Percentiles rank a stretch among this genome's conserved stretches.
Conservation (phyloP, 2,329 filamentous ascomycete genomes). For the Pseudocercospora eumusae region DNA sequence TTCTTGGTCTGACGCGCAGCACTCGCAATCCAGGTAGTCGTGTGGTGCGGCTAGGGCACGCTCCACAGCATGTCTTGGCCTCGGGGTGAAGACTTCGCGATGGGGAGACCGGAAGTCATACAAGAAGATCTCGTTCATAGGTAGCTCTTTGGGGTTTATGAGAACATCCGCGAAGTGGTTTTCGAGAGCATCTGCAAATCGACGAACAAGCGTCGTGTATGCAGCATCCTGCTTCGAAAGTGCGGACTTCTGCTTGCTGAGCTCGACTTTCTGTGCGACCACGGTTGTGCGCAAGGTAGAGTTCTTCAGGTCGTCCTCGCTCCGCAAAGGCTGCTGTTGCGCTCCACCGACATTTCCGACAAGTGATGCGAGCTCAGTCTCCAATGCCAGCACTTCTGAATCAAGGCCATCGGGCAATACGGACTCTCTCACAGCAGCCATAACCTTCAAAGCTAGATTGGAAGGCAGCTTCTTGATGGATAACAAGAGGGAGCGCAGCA, state of each 20-base stretch:
- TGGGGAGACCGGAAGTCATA: constrained; percentile 72
- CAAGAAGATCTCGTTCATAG: constrained; percentile 72
- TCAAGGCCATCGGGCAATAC: constrained; percentile 3
- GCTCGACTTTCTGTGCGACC: constrained; percentile 76
- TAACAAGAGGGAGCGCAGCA: constrained; percentile 58
- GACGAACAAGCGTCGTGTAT: constrained; percentile 67
- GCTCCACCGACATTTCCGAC: constrained; percentile 22
- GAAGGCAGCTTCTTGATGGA: constrained; percentile 63
- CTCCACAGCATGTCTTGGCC: constrained; percentile 69
- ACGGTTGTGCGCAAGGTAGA: constrained; percentile 74
- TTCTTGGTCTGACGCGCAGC: constrained; percentile 55
- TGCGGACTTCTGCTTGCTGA: constrained; percentile 71
- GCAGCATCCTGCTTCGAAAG: constrained; percentile 70
- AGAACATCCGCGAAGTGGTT: constrained; percentile 51
- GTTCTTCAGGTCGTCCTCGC: constrained; percentile 70
- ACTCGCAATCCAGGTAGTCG: constrained; percentile 74
- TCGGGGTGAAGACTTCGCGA: constrained; percentile 72
- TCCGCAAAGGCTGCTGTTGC: constrained; percentile 58
- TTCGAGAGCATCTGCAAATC: constrained; percentile 55
- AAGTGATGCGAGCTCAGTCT: constrained; percentile 30
- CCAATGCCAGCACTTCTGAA: constrained; percentile 13
- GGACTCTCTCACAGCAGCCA: constrained; percentile 30
- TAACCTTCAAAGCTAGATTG: constrained; percentile 51
- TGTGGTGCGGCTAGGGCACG: constrained; percentile 70
- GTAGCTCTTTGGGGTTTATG: constrained; percentile 53